Percentiles rank a stretch among this genome's conserved stretches.
These are phyloP conservation scores for Eucalyptus erythrocorys DNA, from an alignment of 345 rosid species.

Conservation along the genomic window DNA sequence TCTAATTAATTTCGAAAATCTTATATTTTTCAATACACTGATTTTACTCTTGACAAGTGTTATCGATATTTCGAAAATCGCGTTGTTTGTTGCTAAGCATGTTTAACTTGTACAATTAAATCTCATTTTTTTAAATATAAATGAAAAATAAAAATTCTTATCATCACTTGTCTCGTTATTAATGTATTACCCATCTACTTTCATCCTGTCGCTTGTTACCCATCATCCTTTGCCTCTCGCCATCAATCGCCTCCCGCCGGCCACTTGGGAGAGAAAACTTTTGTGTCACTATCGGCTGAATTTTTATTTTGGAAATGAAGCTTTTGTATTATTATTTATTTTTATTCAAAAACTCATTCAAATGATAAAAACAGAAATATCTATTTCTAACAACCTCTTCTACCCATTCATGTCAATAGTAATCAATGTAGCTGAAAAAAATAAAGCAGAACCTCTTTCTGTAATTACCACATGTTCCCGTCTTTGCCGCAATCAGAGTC, in stretches of 20 bases:
- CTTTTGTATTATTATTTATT: rapidly evolving
- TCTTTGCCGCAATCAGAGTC: background rate
- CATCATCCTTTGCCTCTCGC: too few relatives aligned
- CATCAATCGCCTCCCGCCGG: rapidly evolving
- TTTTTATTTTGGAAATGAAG: too few relatives aligned
- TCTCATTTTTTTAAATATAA: too few relatives aligned
- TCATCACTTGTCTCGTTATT: rapidly evolving
- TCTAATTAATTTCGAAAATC: rapidly evolving
- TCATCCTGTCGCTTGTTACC: rapidly evolving
- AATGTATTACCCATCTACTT: rapidly evolving
- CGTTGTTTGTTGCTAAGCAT: rapidly evolving
- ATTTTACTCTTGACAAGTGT: rapidly evolving
- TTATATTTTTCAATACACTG: rapidly evolving
- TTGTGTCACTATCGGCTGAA: rapidly evolving
- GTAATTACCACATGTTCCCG: background rate
- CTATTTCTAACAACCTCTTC: background rate
- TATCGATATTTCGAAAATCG: background rate
- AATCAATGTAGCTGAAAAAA: background rate
- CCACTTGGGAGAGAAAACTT: rapidly evolving
- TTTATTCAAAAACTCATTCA: rapidly evolving
- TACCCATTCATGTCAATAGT: background rate
- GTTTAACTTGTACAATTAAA: rapidly evolving
- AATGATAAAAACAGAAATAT: rapidly evolving
- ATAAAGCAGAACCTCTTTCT: background rate
- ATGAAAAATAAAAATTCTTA: too few relatives aligned